Evolutionary conservation across 2,329 filamentous ascomycete species (phyloP).

Genomic region (Colletotrichum spinosum): DNA sequence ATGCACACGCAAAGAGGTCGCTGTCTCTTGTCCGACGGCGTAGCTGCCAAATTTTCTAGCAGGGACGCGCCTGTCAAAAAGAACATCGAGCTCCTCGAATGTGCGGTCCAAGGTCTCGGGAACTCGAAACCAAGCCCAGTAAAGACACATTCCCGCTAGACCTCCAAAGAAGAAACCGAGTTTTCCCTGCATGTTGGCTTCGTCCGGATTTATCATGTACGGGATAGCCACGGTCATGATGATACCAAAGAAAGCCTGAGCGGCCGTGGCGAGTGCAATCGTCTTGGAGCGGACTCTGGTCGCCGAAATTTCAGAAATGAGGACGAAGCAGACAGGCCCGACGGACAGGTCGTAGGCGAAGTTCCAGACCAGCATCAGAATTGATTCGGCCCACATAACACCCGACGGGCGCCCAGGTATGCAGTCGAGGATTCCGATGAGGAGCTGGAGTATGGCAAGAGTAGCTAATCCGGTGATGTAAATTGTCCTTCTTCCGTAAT

Average conservation of each 20-base stretch:
- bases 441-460: conserved; percentile 52
- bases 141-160: conserved; percentile 39
- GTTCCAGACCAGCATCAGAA: conserved; percentile 59
- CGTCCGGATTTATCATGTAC: conserved; percentile 43
- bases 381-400: conserved; percentile 60
- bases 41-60: conserved; percentile 56
- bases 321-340: conserved; percentile 54
- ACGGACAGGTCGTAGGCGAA: conserved; percentile 51
- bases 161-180: conserved; percentile 42
- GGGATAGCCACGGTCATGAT: conserved; percentile 46
- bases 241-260: conserved; percentile 53
- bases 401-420: conserved; percentile 53
- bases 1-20: neutral
- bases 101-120: conserved; percentile 43
- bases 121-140: conserved; percentile 42
- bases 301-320: conserved; percentile 64
- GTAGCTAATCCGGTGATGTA: conserved; percentile 54
- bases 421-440: conserved; percentile 59
- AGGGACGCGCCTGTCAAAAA: conserved; percentile 46
- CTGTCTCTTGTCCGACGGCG: conserved; percentile 4
- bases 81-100: conserved; percentile 43
- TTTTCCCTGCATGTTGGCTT: conserved; percentile 51
- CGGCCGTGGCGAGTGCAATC: conserved; percentile 57
- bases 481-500: conserved; percentile 55
- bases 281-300: conserved; percentile 58